Evolutionary conservation across 106 monocot species (phyloP), one percentile per base, ranked within the genome.

Genomic region (Gastrodia elata): DNA sequence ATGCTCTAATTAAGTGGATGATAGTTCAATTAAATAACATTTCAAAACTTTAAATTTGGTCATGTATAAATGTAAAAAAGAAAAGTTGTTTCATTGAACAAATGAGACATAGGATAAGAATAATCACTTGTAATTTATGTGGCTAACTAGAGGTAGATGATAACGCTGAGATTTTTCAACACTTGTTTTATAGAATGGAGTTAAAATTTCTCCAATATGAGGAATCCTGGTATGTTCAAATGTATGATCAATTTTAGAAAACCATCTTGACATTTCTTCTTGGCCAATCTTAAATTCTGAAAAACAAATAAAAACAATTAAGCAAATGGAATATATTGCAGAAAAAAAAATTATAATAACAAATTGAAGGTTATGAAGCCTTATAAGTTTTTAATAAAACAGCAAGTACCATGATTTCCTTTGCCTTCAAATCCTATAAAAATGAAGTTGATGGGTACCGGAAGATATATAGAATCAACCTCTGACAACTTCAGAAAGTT

Each of bases 391-490:
- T n/a, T n/a, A n/a, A n/a, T n/a, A n/a, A n/a, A n/a, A n/a, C 40
- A 35, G 27, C 26, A 58, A 18, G 35, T 84, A 93, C 97, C 90
- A 76, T 88, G 81, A 41, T 93, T 90, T 40, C 97, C 97, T 86
- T 90, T 90, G 74, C 97, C 93, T 80, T 97, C 92, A 86, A 97
- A 97, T 57, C 97, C 97, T 74, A 97, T 86, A 67, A 97, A 97
- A 57, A 97, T 87, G 76, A 97, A 93, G 64, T 97, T 97, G 40
- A 93, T 86, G 52, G 90, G 97, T 35, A 97, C 67, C 22, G 92
- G 79, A 13, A 93, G 79, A 70, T 97, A 93, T 71, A 97, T 77
- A 10, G 97, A 92, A 82, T 90, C 97, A 33, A 97, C 80, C 75
- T 88, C 88, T 39, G 87, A 77, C 28, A 97, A 77, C 75, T 83